These are phyloP conservation scores for Theobroma cacao DNA, from an alignment of 345 rosid species.

Conservation along the genomic window DNA sequence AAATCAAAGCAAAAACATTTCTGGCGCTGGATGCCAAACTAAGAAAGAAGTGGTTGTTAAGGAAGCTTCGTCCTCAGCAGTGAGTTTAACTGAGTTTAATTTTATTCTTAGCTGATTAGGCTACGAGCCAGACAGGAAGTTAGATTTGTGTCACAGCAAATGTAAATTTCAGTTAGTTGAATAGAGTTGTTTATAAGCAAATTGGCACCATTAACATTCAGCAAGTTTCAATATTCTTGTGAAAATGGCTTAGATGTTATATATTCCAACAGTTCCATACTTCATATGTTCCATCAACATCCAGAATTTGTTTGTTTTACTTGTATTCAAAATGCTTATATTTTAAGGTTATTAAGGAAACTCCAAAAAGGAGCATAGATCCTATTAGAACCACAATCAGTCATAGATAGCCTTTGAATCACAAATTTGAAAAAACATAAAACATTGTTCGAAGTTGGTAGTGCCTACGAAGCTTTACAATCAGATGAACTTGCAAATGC, in stretches of 20 bases:
- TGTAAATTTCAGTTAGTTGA: not conserved
- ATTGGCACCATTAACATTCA: not conserved
- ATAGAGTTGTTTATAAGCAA: not conserved
- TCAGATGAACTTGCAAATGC: not conserved
- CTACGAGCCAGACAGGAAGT: not conserved
- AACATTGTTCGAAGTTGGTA: not conserved
- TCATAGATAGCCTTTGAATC: not conserved
- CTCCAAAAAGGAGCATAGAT: not conserved
- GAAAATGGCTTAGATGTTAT: not conserved
- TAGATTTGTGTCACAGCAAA: not conserved
- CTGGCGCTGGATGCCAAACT: conserved; percentile 73
- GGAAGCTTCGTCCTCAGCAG: conserved; percentile 62
- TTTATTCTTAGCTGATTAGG: not conserved
- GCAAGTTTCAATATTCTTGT: not conserved
- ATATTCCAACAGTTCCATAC: not conserved
- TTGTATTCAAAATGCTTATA: not conserved
- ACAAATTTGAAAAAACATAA: not conserved
- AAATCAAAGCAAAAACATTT: conserved; percentile 72
- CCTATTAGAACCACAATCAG: not conserved
- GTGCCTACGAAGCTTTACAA: no score
- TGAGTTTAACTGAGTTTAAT: conserved; percentile 4
- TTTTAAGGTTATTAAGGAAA: not conserved
- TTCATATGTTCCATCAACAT: not conserved
- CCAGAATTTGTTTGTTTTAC: not conserved
- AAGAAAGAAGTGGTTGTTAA: conserved; percentile 72